Base-by-base conservation (phyloP, 148 eudicot species). In the Nepenthes mirabilis region DNA sequence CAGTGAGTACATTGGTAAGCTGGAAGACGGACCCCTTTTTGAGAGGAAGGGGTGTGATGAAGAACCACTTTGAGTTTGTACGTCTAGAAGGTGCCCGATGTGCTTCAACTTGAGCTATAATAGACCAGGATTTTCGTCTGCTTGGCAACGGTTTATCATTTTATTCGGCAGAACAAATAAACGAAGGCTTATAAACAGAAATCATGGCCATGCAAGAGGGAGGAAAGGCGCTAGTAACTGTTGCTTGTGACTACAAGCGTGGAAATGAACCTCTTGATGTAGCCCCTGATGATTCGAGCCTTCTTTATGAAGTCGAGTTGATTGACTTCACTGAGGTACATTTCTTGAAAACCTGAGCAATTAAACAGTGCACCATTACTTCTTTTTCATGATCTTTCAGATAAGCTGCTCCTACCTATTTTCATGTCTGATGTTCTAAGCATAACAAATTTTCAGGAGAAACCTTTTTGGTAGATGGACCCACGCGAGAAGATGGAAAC, bases 381-480 rank as follows among this genome's bases (percentile, higher is more conserved):
- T 0, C 0, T 23, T 23, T 23, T 23, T 23, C 23, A 23, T 23
- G 23, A 40, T 40, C 45, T 40, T 40, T 40, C 8, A 40, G 45
- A 52, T 52, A 52, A 11, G 4, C 55, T 11, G 23, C 0, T 23
- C 0, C 23, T 23, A 23, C 23, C 23, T 23, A 23, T 23, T 23
- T 23, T 23, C 23, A 23, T 23, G 23, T 23, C 23, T 23, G 23
- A 23, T 23, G 23, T 23, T 23, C 23, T 23, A 23, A 23, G 23
- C 23, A 23, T 23, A 23, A 23, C 23, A 23, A 23, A 23, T 23
- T 23, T 23, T 23, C 23, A 82, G 87, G 87, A 77, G 52, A 79
- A 72, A 65, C 79, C 79, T 58, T 76, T 78, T 64, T 83, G 85
- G 85, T 72, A 83, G 65, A 80, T 81, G 89, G 77, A 72, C 43